Base-by-base conservation (phyloP, 805 yeast genomes). In the Blastobotrys peoriensis region DNA sequence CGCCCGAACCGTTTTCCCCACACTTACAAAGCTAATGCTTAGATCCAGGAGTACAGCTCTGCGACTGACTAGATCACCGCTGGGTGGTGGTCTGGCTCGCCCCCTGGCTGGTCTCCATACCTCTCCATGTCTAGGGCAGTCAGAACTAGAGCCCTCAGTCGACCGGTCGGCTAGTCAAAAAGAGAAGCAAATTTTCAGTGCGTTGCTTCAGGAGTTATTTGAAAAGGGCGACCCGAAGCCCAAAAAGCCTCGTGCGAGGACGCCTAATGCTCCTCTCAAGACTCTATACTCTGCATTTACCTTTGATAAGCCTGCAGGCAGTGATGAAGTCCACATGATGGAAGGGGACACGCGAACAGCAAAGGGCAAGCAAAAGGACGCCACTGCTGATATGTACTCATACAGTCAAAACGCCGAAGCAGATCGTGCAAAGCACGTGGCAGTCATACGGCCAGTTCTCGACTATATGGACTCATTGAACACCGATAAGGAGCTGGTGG, bases 401-500 rank as follows among this genome's bases (percentile, higher is more conserved):
- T 8, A 8, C 13, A 13, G 30, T 8, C 8, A 13, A 25, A 25
- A 8, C 13, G 30, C 30, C 13, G 10, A 25, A 13, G 13, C 13
- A 8, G 30, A 25, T 13, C 30, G 30, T 8, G 8, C 30, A 8
- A 25, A 25, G 30, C 13, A 25, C 30, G 30, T 13, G 8, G 30
- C 30, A 25, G 30, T 25, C 17, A 8, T 52, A 33, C 20, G 36
- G 21, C 54, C 57, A 0, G 56, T 59, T 1, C 34, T 54, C 20
- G 46, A 41, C 8, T 52, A 58, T 36, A 55, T 61, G 16, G 41
- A 48, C 10, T n/a, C 38, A 1, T 28, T 61, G 27, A 47, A 43
- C 1, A 48, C 60, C 3, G 62, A 60, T 41, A 35, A 36, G 6
- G 57, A 54, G 22, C 53, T 63, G 4, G 37, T 53, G 27, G 50